phyloP scores from a whole-genome alignment of 768 basidiomycete species.

The Auriscalpium orientale region DNA sequence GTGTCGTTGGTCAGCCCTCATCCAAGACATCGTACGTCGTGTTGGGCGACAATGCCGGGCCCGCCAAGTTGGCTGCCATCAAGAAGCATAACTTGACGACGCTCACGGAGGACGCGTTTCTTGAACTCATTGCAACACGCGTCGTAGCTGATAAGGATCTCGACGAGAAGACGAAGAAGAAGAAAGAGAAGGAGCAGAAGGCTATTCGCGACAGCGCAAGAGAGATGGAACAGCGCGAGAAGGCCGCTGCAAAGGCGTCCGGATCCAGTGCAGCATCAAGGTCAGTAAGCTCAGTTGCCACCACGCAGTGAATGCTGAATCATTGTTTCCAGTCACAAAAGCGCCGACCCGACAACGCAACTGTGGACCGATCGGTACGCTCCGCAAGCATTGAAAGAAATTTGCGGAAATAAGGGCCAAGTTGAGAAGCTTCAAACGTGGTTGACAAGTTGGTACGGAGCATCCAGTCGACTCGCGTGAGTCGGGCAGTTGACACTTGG shows the following conservation, averaged over 20 bases:
- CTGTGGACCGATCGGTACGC: constrained; percentile 97
- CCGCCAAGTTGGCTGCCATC: constrained; percentile 80
- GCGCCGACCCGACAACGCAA: constrained; percentile 46
- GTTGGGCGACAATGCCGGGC: constrained; percentile 82
- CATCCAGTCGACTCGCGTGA: neutral
- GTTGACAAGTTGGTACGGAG: constrained; percentile 77
- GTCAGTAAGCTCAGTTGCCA: constrained; percentile 12
- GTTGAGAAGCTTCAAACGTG: constrained; percentile 86
- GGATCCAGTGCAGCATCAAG: constrained; percentile 12
- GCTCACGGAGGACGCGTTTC: constrained; percentile 80
- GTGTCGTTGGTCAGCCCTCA: constrained; percentile 82
- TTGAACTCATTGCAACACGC: constrained; percentile 72
- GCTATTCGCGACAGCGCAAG: constrained; percentile 66
- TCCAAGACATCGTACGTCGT: constrained; percentile 87
- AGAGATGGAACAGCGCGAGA: constrained; percentile 73
- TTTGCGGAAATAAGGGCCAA: constrained; percentile 91
- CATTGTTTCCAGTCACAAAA: constrained; percentile 22
- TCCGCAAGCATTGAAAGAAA: constrained; percentile 76
- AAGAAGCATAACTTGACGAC: constrained; percentile 72
- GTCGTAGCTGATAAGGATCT: constrained; percentile 28
- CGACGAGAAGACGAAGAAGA: constrained; percentile 78
- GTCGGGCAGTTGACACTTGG: neutral
- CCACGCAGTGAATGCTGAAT: neutral
- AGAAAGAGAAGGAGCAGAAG: constrained; percentile 71
- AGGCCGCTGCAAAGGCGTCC: constrained; percentile 22